Conservation (phyloP, 1,284 basidiomycete species). For the Leccinum pachyderme region DNA sequence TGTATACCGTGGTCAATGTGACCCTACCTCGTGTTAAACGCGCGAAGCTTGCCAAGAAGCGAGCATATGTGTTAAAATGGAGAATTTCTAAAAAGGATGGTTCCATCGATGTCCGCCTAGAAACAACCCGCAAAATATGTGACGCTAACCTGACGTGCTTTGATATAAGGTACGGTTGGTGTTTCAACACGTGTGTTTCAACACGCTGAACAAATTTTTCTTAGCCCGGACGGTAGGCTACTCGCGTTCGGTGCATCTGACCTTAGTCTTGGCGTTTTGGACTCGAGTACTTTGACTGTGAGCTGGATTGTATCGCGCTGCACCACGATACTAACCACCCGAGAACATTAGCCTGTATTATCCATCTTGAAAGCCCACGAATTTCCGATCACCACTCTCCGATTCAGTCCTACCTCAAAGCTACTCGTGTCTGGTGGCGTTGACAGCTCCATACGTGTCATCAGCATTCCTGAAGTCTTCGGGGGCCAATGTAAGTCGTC, state of each 20-base stretch:
- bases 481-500: constrained; percentile 51
- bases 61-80: constrained; percentile 67
- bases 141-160: constrained; percentile 83
- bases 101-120: constrained; percentile 36
- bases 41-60: constrained; percentile 52
- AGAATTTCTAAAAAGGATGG: constrained; percentile 47
- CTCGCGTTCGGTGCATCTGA: constrained; percentile 90
- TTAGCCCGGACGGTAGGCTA: constrained; percentile 75
- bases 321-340: constrained; percentile 1
- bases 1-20: constrained; percentile 80
- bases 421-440: constrained; percentile 91
- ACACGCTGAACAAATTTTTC: constrained; percentile 8
- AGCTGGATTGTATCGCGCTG: constrained; percentile 25
- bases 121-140: constrained; percentile 62
- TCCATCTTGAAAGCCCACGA: constrained; percentile 93
- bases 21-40: constrained; percentile 52
- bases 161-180: constrained; percentile 66
- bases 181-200: constrained; percentile 7
- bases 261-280: constrained; percentile 81
- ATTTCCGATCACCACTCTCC: constrained; percentile 88
- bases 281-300: constrained; percentile 78
- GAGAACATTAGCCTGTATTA: constrained; percentile 64
- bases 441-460: constrained; percentile 85
- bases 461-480: constrained; percentile 65
- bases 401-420: constrained; percentile 81